These are phyloP conservation scores for Trypanosomatidae sp. DNA, from an alignment of 208 protist genomes.

Conservation along the genomic window DNA sequence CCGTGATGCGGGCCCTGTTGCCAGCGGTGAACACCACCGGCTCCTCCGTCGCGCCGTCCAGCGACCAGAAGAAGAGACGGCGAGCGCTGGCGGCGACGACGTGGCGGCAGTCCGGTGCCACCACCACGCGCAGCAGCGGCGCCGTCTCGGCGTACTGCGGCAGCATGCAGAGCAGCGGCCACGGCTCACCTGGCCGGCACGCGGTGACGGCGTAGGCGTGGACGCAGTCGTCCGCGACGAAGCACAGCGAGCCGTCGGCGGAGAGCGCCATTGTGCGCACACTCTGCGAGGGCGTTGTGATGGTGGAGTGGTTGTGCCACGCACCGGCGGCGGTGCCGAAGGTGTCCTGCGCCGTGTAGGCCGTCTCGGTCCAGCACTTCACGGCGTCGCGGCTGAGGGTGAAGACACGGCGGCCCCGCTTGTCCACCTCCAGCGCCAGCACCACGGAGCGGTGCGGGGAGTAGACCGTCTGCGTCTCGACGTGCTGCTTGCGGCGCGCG, in stretches of 20 bases:
- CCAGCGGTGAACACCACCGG: conserved; percentile 15
- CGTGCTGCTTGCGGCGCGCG: conserved; percentile 44
- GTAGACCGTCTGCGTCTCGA: conserved; percentile 76
- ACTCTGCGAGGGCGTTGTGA: conserved; percentile 50
- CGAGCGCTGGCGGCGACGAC: conserved; percentile 40
- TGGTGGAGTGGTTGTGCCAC: conserved; percentile 81
- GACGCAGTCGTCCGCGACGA: conserved; percentile 82
- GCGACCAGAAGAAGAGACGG: conserved; percentile 65
- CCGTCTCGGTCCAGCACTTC: conserved; percentile 78
- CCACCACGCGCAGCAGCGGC: conserved; percentile 41
- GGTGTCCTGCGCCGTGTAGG: conserved; percentile 47
- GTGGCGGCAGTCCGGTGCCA: conserved; percentile 31
- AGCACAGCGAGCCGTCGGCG: conserved; percentile 67
- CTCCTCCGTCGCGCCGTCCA: conserved; percentile 23
- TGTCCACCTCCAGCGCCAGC: conserved; percentile 59
- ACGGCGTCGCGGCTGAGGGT: conserved; percentile 62
- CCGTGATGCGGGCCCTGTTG: conserved; percentile 34
- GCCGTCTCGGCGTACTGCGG: conserved; percentile 48
- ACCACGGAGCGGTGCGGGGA: conserved; percentile 65
- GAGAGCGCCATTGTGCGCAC: conserved; percentile 59
- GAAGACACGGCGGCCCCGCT: conserved; percentile 63
- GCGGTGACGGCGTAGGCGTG: conserved; percentile 52
- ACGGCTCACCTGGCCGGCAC: conserved; percentile 55
- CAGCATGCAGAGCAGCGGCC: conserved; percentile 50
- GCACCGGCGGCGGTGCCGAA: conserved; percentile 41